Conservation (phyloP, 2,329 filamentous ascomycete species). For the Colletotrichum echinochloae region DNA sequence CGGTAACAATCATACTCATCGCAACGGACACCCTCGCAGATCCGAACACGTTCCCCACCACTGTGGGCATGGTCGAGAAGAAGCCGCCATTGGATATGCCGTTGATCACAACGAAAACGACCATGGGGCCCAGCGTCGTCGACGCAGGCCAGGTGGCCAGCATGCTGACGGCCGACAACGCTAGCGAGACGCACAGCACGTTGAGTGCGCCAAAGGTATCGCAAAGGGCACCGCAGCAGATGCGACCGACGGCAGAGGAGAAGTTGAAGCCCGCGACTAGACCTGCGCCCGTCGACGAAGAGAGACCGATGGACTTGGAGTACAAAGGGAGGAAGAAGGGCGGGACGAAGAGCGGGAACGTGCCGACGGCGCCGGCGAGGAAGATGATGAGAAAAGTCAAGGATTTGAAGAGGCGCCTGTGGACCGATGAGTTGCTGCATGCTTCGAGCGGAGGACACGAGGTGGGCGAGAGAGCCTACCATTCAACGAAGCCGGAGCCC, state of each 20-base stretch:
- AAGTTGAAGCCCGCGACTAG: conserved; percentile 72
- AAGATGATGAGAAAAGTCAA: conserved; percentile 65
- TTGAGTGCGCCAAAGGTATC: conserved; percentile 68
- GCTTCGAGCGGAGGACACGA: not conserved
- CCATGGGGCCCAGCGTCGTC: conserved; percentile 63
- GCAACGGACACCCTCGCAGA: conserved; percentile 65
- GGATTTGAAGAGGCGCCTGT: conserved; percentile 64
- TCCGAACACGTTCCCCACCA: conserved; percentile 70
- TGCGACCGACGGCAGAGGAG: conserved; percentile 68
- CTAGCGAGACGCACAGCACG: conserved; percentile 62
- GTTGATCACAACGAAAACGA: conserved; percentile 70
- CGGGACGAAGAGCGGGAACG: conserved; percentile 70
- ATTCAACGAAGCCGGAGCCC: conserved; percentile 59
- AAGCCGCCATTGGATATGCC: conserved; percentile 72
- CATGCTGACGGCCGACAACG: conserved; percentile 68
- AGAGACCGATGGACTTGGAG: conserved; percentile 65
- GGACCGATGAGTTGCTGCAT: conserved; percentile 19
- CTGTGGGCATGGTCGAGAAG: conserved; percentile 73
- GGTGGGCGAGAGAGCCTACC: conserved; percentile 49
- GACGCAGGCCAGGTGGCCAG: conserved; percentile 72
- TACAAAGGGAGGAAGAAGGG: conserved; percentile 72
- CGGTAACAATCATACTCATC: conserved; percentile 72
- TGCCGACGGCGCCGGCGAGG: conserved; percentile 64
- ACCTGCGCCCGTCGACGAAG: conserved; percentile 64
- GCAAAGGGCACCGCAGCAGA: conserved; percentile 65